phyloP scores from a whole-genome alignment of 768 basidiomycete genomes.

The Hypsizygus marmoreus region DNA sequence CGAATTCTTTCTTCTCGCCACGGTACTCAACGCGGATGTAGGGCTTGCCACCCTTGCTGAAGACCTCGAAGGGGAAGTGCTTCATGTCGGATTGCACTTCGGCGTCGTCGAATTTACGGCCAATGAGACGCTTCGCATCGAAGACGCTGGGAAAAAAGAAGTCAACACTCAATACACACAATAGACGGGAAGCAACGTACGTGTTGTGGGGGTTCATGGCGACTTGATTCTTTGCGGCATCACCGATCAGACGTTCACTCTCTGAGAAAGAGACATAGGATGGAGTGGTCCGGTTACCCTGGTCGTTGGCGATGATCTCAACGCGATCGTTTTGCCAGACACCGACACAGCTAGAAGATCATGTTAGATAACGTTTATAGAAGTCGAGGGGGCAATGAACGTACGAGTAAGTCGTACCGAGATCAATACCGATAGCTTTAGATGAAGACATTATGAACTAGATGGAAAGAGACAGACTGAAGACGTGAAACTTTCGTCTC shows the following conservation, averaged over 20 bases:
- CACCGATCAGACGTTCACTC: constrained; percentile 95
- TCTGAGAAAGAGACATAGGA: constrained; percentile 96
- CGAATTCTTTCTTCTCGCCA: constrained; percentile 92
- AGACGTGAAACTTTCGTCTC: constrained; percentile 15
- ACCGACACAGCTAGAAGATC: constrained; percentile 81
- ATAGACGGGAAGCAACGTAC: constrained; percentile 35
- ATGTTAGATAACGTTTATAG: constrained; percentile 10
- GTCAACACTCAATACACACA: constrained; percentile 4
- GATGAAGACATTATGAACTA: constrained; percentile 49
- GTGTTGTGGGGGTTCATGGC: constrained; percentile 98
- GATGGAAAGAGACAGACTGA: constrained; percentile 15
- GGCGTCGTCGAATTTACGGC: constrained; percentile 83
- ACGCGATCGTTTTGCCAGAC: constrained; percentile 99
- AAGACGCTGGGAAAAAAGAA: constrained; percentile 65
- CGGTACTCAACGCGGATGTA: constrained; percentile 90
- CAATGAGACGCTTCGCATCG: constrained; percentile 98
- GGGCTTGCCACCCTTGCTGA: constrained; percentile 87
- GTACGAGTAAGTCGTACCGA: constrained; percentile 92
- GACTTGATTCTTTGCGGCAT: constrained; percentile 98
- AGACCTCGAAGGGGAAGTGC: constrained; percentile 94
- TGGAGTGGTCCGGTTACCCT: constrained; percentile 93
- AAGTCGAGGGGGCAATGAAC: constrained; percentile 27
- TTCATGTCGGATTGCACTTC: constrained; percentile 85
- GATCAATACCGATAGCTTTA: constrained; percentile 90
- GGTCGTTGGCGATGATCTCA: constrained; percentile 96